Conservation (phyloP, 306 rosid genomes). For the Prinsepia uniflora region DNA sequence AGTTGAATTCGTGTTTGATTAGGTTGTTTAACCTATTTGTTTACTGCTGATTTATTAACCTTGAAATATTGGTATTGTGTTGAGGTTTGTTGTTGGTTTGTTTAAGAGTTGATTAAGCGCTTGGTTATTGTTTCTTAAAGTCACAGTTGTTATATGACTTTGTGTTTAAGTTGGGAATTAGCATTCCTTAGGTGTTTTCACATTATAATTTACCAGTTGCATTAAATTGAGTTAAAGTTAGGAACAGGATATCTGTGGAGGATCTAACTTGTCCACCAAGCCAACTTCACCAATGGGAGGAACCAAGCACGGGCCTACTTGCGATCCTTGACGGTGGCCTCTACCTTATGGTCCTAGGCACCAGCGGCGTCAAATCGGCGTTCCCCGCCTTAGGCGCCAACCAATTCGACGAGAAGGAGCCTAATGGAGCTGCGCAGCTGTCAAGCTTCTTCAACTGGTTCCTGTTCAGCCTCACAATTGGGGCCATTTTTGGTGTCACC, state of each 20-base stretch:
- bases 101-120: too few relatives aligned
- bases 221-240: background rate
- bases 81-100: too few relatives aligned
- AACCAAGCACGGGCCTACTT: conserved; percentile 33
- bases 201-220: too few relatives aligned
- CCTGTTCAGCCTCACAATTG: conserved; percentile 62
- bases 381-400: conserved; percentile 81
- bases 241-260: conserved; percentile 45
- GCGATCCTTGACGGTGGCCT: conserved; percentile 61
- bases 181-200: too few relatives aligned
- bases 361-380: conserved; percentile 67
- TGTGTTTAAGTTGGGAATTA: too few relatives aligned
- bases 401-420: conserved; percentile 65
- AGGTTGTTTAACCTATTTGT: too few relatives aligned
- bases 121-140: too few relatives aligned
- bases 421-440: conserved; percentile 47
- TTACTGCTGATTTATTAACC: too few relatives aligned
- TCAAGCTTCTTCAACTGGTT: conserved; percentile 92
- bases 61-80: too few relatives aligned
- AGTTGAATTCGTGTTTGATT: too few relatives aligned
- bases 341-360: conserved; percentile 72
- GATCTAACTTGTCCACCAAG: conserved; percentile 38
- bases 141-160: too few relatives aligned
- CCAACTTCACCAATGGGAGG: conserved; percentile 38
- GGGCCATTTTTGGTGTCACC: conserved; percentile 65